Conservation (phyloP, 2,329 filamentous ascomycete species). For the Ceratocystis albifundus region DNA sequence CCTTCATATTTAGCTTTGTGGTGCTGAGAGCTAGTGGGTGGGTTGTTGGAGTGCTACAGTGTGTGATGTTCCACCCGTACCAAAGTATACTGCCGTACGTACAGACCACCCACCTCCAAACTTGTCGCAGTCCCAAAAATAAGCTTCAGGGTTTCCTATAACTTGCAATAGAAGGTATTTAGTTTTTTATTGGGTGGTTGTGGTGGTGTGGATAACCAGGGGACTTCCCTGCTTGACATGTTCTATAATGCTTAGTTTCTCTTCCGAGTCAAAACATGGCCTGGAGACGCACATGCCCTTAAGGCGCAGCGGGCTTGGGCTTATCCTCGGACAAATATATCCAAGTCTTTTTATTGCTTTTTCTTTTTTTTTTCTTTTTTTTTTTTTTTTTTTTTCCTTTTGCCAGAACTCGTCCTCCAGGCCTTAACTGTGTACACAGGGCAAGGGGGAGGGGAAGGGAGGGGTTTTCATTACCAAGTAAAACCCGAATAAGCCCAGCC, state of each 20-base stretch:
- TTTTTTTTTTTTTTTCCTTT: too few species aligned
- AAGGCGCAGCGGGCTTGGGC: not conserved
- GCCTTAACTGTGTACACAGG: too few species aligned
- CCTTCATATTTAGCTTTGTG: not conserved
- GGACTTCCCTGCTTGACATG: constrained; percentile 2
- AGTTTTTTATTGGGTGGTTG: not conserved
- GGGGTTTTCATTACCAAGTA: too few species aligned
- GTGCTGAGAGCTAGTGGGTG: not conserved
- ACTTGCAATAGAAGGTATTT: not conserved
- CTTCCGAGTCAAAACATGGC: not conserved
- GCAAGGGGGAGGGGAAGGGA: too few species aligned
- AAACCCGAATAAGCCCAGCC: too few species aligned
- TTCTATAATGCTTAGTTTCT: not conserved
- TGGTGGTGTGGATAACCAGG: not conserved
- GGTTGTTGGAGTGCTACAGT: not conserved
- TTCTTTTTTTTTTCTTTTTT: too few species aligned
- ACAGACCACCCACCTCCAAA: not conserved
- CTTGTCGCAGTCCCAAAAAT: not conserved
- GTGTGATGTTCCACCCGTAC: not conserved
- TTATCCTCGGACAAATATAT: not conserved
- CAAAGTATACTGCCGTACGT: not conserved
- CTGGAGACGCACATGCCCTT: not conserved
- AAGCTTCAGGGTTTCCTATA: not conserved
- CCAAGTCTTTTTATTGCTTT: too few species aligned
- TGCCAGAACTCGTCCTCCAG: not conserved